These are phyloP conservation scores for Carex littledalei DNA, from an alignment of 176 grass and related monocot genomes.

Conservation along the genomic window DNA sequence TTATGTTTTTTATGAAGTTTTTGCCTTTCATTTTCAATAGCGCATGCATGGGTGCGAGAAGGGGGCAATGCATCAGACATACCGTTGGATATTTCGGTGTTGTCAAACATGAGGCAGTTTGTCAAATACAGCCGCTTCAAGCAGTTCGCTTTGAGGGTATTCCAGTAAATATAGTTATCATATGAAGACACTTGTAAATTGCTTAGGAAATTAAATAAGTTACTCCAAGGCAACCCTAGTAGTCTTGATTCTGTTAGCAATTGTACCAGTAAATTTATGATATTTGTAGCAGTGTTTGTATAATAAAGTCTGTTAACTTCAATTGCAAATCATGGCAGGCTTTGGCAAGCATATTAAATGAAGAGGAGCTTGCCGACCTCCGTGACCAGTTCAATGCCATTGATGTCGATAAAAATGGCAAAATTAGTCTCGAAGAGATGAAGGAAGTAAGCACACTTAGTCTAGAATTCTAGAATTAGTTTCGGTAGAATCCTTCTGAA, in stretches of 20 bases:
- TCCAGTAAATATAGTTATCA: conserved; percentile 5
- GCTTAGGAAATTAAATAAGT: neutral
- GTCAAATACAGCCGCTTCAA: conserved; percentile 97
- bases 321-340: conserved; percentile 43
- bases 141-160: conserved; percentile 93
- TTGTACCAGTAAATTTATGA: neutral
- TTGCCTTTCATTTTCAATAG: conserved; percentile 32
- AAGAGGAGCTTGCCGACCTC: conserved; percentile 73
- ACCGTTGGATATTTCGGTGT: conserved; percentile 89
- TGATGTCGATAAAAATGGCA: conserved; percentile 86
- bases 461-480: neutral
- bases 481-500: neutral
- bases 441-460: conserved; percentile 48
- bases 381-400: conserved; percentile 92
- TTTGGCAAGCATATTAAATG: conserved; percentile 70
- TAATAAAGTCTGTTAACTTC: conserved; percentile 8
- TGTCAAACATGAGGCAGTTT: conserved; percentile 85
- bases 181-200: neutral
- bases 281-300: neutral
- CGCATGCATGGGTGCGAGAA: conserved; percentile 96
- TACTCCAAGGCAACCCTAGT: neutral
- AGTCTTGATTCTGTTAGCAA: neutral
- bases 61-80: conserved; percentile 81
- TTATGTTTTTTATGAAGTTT: neutral
- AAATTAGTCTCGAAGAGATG: conserved; percentile 89